These are phyloP conservation scores for Thraustochytrium striatum DNA, from an alignment of 352 stramenopile species.

Conservation along the genomic window DNA sequence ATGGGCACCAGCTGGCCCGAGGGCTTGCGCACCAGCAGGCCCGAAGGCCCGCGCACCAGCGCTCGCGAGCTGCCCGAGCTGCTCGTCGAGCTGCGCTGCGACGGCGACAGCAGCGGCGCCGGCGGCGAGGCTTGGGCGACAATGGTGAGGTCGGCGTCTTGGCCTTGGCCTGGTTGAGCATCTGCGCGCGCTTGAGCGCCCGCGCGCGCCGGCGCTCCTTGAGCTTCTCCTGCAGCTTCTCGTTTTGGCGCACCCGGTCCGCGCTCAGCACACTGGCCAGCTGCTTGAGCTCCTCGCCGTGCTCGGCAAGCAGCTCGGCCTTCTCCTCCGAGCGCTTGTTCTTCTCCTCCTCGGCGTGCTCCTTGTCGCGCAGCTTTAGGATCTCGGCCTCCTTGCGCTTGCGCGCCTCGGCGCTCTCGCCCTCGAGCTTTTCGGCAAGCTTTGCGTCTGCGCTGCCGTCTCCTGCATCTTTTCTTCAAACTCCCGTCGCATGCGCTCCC, in stretches of 20 bases:
- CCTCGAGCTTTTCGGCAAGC: conserved; percentile 15
- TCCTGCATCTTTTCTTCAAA: conserved; percentile 25
- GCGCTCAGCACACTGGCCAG: conserved; percentile 25
- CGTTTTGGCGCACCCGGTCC: conserved; percentile 34
- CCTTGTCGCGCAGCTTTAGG: conserved; percentile 2
- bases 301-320: conserved; percentile 40
- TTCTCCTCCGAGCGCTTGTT: conserved; percentile 28
- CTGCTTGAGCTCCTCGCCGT: conserved; percentile 32
- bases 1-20: too few relatives aligned
- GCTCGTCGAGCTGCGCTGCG: too few relatives aligned
- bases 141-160: background rate
- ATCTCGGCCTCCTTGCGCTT: background rate
- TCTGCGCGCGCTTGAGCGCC: conserved; percentile 9
- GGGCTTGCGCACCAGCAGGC: too few relatives aligned
- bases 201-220: conserved; percentile 10
- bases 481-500: background rate
- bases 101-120: background rate
- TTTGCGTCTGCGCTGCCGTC: conserved; percentile 8
- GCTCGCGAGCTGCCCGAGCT: too few relatives aligned
- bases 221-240: conserved; percentile 34
- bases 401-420: background rate
- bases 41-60: too few relatives aligned
- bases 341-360: conserved; percentile 4
- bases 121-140: background rate
- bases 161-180: conserved; percentile 14